Percentiles rank a stretch among this genome's conserved stretches.
phyloP scores from a whole-genome alignment of 495 filamentous ascomycete genomes.

The Thozetella sp. region DNA sequence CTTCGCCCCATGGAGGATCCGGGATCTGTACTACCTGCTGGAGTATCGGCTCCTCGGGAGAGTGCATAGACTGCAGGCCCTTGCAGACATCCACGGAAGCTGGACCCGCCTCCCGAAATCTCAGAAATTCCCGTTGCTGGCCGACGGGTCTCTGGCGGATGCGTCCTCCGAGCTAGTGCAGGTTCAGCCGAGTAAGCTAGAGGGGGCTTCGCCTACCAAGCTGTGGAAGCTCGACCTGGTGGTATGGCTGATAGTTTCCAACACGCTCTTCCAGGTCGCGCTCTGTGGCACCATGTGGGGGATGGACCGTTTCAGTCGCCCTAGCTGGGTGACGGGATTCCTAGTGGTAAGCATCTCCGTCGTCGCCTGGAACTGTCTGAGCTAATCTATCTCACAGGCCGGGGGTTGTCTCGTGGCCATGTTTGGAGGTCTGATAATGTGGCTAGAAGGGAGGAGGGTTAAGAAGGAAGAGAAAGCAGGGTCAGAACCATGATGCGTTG shows the following conservation, averaged over 20 bases:
- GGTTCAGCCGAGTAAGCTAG: constrained; percentile 61
- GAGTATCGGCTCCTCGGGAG: constrained; percentile 59
- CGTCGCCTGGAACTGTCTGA: too few species aligned
- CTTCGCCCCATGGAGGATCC: constrained; percentile 80
- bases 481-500: background rate
- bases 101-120: constrained; percentile 73
- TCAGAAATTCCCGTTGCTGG: constrained; percentile 40
- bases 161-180: constrained; percentile 55
- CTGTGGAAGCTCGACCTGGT: constrained; percentile 81
- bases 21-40: constrained; percentile 72
- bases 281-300: constrained; percentile 83
- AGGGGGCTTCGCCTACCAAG: constrained; percentile 63
- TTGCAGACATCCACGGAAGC: constrained; percentile 66
- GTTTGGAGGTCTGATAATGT: constrained; percentile 68
- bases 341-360: constrained; percentile 73
- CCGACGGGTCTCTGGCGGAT: constrained; percentile 25
- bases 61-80: constrained; percentile 52
- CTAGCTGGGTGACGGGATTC: constrained; percentile 74
- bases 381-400: too few species aligned
- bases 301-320: constrained; percentile 67
- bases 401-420: constrained; percentile 70
- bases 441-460: constrained; percentile 63
- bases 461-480: constrained; percentile 34
- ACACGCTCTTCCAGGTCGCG: constrained; percentile 73
- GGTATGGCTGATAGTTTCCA: constrained; percentile 71